A percentile compares a stretch with the other conserved stretches of the same genome.
Evolutionary conservation across 1,284 basidiomycete species (phyloP).

Genomic region (Malassezia furfur): DNA sequence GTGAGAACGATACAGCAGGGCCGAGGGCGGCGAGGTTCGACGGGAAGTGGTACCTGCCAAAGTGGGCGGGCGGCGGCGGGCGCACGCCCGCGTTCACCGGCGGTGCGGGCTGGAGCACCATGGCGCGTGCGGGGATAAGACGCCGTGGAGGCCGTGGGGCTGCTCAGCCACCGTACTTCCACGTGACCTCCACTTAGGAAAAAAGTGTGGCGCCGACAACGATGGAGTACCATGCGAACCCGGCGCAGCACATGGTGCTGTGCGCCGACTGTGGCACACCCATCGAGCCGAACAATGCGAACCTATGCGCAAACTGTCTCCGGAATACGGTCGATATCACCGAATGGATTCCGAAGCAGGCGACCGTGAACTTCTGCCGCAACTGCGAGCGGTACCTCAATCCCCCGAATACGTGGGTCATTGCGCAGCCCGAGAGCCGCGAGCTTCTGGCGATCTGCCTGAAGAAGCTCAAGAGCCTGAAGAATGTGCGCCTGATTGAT

Average conservation of each 20-base stretch:
- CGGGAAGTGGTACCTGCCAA: background rate
- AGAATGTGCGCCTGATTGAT: slow-evolving; percentile 88
- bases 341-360: slow-evolving; percentile 95
- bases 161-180: background rate
- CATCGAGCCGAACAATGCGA: slow-evolving; percentile 89
- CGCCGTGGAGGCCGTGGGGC: background rate
- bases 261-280: slow-evolving; percentile 62
- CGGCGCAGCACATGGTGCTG: slow-evolving; percentile 46
- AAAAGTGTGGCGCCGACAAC: slow-evolving; percentile 10
- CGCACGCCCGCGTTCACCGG: background rate
- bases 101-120: background rate
- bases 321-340: slow-evolving; percentile 92
- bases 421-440: slow-evolving; percentile 78
- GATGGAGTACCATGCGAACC: slow-evolving; percentile 40
- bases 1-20: background rate
- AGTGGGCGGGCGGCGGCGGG: background rate
- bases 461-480: slow-evolving; percentile 86
- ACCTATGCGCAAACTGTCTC: slow-evolving; percentile 84
- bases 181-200: slow-evolving; percentile 14
- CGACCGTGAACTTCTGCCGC: slow-evolving; percentile 82
- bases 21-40: background rate
- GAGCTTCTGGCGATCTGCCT: slow-evolving; percentile 69
- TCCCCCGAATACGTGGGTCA: slow-evolving; percentile 77
- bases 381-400: slow-evolving; percentile 94
- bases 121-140: background rate